A percentile compares a stretch with the other conserved stretches of the same genome.
These are phyloP conservation scores for Candida adriatica DNA, from an alignment of 805 yeast species.

Conservation along the genomic window DNA sequence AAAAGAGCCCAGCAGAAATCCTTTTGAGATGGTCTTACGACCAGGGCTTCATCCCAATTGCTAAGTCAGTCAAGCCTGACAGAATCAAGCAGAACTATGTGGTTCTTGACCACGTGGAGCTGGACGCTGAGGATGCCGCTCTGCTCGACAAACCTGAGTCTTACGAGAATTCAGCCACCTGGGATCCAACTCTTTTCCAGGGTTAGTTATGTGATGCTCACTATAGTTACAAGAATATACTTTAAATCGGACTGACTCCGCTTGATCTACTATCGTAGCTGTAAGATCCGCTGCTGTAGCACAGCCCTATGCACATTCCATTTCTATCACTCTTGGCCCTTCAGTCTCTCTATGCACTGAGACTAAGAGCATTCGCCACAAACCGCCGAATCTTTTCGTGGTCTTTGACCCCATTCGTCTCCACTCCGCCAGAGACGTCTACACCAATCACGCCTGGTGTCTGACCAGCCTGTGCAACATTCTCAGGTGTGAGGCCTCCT, in stretches of 20 bases:
- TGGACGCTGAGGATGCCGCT: conserved; percentile 35
- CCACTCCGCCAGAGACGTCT: conserved; percentile 96
- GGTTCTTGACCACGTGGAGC: conserved; percentile 40
- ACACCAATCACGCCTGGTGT: conserved; percentile 71
- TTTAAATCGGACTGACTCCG: no score
- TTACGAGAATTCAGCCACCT: conserved; percentile 59
- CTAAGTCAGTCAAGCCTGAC: conserved; percentile 49
- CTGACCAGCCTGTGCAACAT: conserved; percentile 47
- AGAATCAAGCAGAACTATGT: conserved; percentile 52
- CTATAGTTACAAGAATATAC: no score
- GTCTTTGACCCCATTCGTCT: conserved; percentile 71
- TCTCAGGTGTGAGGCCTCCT: conserved; percentile 81
- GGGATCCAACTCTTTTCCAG: conserved; percentile 37
- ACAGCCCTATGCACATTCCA: no score
- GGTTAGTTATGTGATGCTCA: no score
- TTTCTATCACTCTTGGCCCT: no score
- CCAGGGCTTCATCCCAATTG: conserved; percentile 66
- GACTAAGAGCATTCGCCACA: conserved; percentile 27
- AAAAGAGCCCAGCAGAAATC: conserved; percentile 52
- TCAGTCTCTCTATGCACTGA: no score
- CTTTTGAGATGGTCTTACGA: conserved; percentile 67
- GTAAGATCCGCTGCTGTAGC: no score
- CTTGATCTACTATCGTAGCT: no score
- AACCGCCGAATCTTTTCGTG: conserved; percentile 51
- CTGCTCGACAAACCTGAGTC: conserved; percentile 37